These are phyloP conservation scores for Madurella fahalii DNA, from an alignment of 2,329 filamentous ascomycete species.

Conservation along the genomic window DNA sequence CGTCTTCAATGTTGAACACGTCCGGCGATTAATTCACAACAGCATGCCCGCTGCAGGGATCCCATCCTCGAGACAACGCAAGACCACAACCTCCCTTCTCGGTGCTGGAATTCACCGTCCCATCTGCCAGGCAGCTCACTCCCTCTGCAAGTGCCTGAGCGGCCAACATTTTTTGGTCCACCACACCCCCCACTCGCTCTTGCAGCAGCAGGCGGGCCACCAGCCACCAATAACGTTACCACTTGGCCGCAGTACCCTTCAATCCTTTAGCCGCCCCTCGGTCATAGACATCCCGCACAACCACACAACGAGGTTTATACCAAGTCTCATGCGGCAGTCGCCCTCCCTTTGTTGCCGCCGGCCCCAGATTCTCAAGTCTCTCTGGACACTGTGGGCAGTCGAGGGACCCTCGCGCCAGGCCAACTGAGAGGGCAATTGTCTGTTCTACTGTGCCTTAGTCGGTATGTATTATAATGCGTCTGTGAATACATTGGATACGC, in stretches of 20 bases:
- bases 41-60: too few relatives aligned
- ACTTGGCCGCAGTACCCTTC: not conserved
- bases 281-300: conserved; percentile 3
- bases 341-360: conserved; percentile 15
- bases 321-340: conserved; percentile 1
- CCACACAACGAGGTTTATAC: not conserved
- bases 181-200: conserved; percentile 4
- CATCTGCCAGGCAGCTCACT: not conserved
- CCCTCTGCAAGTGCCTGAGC: not conserved
- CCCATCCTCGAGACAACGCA: too few relatives aligned
- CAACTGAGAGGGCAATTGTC: not conserved
- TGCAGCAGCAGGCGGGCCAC: conserved; percentile 4
- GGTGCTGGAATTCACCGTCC: conserved; percentile 3
- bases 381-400: not conserved
- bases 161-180: conserved; percentile 2
- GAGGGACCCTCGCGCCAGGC: not conserved
- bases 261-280: conserved; percentile 14
- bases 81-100: too few relatives aligned
- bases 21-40: conserved; percentile 1
- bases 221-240: conserved; percentile 4
- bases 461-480: not conserved
- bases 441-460: not conserved
- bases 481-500: not conserved
- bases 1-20: not conserved
- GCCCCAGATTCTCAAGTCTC: not conserved